Percentiles rank a stretch among this genome's conserved stretches.
Evolutionary conservation across 2,329 filamentous ascomycete genomes (phyloP).

Genomic region (Intubia oerlemansii): DNA sequence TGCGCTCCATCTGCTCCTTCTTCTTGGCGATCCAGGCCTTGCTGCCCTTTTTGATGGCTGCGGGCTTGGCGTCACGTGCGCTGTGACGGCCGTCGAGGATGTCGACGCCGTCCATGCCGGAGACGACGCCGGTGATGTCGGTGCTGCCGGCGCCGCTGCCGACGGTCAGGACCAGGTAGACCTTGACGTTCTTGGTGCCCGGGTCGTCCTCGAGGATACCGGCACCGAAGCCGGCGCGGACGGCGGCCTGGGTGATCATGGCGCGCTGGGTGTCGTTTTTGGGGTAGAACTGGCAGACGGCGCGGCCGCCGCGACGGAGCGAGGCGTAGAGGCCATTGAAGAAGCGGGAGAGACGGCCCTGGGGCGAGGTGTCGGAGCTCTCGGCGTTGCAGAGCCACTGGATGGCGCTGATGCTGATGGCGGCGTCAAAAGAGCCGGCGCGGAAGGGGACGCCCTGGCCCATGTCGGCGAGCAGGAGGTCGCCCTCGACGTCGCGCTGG

Average conservation of each 20-base stretch:
- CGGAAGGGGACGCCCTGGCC: slow-evolving; percentile 91
- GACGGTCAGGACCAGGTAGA: slow-evolving; percentile 89
- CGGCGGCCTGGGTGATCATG: slow-evolving; percentile 81
- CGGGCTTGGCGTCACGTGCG: slow-evolving; percentile 20
- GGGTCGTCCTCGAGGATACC: slow-evolving; percentile 89
- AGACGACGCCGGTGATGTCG: slow-evolving; percentile 80
- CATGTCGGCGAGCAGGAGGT: slow-evolving; percentile 85
- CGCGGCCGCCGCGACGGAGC: slow-evolving; percentile 62
- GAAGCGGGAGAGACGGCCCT: slow-evolving; percentile 60
- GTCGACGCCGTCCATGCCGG: slow-evolving; percentile 74
- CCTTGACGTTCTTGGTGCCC: slow-evolving; percentile 87
- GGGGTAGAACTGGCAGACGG: slow-evolving; percentile 95
- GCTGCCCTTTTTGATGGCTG: slow-evolving; percentile 56
- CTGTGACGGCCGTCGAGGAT: slow-evolving; percentile 48
- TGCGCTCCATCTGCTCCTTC: slow-evolving; percentile 83
- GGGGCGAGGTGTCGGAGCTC: slow-evolving; percentile 60
- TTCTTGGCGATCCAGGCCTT: slow-evolving; percentile 71
- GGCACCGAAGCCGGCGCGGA: slow-evolving; percentile 86
- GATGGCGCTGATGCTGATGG: slow-evolving; percentile 86
- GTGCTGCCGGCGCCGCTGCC: slow-evolving; percentile 33
- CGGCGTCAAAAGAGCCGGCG: slow-evolving; percentile 80
- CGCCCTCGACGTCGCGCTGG: slow-evolving; percentile 78
- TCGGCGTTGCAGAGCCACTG: slow-evolving; percentile 98
- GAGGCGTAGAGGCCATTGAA: slow-evolving; percentile 84
- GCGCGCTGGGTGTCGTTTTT: slow-evolving; percentile 80